These are phyloP conservation scores for Lasiosphaeris hirsuta DNA, from an alignment of 495 filamentous ascomycete species.

Conservation along the genomic window DNA sequence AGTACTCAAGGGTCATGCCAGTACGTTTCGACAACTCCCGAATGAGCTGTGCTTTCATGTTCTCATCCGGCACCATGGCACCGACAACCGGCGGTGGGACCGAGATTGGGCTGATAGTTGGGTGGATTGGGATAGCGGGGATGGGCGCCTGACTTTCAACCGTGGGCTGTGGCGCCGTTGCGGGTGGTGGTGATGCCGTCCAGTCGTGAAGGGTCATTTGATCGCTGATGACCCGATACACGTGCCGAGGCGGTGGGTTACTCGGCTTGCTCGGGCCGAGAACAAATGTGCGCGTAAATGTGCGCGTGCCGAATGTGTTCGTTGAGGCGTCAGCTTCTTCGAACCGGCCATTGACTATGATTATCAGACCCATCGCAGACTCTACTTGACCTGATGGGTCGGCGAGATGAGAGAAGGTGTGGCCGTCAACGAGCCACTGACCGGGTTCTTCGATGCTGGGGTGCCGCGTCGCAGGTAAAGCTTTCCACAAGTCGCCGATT, in stretches of 20 bases:
- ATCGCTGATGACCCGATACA: conserved; percentile 75
- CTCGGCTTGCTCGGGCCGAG: conserved; percentile 67
- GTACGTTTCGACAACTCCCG: conserved; percentile 64
- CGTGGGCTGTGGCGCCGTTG: not conserved
- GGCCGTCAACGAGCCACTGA: conserved; percentile 80
- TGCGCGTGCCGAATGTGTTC: conserved; percentile 56
- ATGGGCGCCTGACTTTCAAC: not conserved
- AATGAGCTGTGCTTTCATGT: conserved; percentile 58
- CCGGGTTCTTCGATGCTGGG: conserved; percentile 58
- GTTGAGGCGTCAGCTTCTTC: conserved; percentile 62
- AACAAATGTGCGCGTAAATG: conserved; percentile 82
- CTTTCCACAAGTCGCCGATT: conserved; percentile 66
- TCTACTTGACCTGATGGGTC: conserved; percentile 63
- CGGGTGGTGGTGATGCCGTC: conserved; percentile 20
- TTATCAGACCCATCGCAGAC: conserved; percentile 63
- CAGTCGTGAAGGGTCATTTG: conserved; percentile 62
- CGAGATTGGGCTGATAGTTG: not conserved
- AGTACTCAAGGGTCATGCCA: conserved; percentile 68
- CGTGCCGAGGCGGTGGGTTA: conserved; percentile 30
- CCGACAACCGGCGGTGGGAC: not conserved
- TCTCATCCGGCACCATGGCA: conserved; percentile 29
- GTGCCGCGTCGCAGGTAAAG: conserved; percentile 72
- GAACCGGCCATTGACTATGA: conserved; percentile 79
- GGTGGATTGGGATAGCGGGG: conserved; percentile 1
- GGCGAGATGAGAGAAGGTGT: conserved; percentile 65